Base-by-base conservation (phyloP, 2,329 filamentous ascomycete genomes). In the Neopestalotiopsis sp. region DNA sequence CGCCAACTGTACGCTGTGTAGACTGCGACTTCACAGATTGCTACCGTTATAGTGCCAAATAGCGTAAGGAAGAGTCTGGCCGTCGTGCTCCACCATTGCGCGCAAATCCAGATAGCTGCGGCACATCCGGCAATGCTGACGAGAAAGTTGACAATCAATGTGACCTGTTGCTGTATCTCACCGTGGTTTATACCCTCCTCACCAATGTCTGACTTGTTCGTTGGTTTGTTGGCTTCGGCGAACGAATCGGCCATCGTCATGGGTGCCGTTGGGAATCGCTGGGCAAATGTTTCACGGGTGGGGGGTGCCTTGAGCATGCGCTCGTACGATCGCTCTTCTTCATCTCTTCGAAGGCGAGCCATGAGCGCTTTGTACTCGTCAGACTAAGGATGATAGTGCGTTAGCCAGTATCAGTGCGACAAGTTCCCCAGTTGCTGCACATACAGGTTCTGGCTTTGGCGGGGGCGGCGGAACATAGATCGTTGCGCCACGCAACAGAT, bases 131-230 rank as follows among this genome's bases (percentile, higher is more conserved):
- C 83, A 66, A 98, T 92, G 65, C 94, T 97, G 66, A 97, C 85
- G 52, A 98, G 82, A 65, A 98, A 94, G 79, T 98, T 99, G 75
- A 97, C 86, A 65, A 98, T 94, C 7, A 98, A 84, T 57, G 92
- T 90, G 68, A 96, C 82, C 75, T 96, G 94, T n/a, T 92, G 86
- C 77, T 95, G 92, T 1, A 96, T 85, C 70, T 96, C 93, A 45
- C 88, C 86, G 71, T 90, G 91, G 2, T 90, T 91, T 2, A 92
- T 82, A 1, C 91, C 90, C 71, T 94, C 92, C 72, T 89, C 85
- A 72, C 80, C 82, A 5, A 83, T 75, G 69, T 87, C 87, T 32
- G 81, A 80, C 20, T 80, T 77, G 56, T 78, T 84, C 30, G 78
- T 81, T 0, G 84, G 85, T 9, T 80, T 82, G 71, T 88, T 87